A percentile compares a stretch with the other conserved stretches of the same genome.
Conservation (phyloP, 495 filamentous ascomycete species). For the Hypoxylon cercidicola region DNA sequence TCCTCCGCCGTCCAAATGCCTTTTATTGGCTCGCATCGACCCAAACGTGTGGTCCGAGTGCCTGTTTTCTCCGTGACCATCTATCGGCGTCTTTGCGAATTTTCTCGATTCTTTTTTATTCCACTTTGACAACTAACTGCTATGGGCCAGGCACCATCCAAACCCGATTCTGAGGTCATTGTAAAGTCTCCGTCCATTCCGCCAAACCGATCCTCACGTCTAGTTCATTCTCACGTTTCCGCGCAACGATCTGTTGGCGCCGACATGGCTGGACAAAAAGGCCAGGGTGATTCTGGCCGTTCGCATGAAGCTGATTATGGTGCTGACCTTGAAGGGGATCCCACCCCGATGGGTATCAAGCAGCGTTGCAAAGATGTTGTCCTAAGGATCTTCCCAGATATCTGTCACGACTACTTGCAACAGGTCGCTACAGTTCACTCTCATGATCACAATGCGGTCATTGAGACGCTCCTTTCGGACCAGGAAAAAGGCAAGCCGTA, state of each 20-base stretch:
- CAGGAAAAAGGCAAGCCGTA: conserved; percentile 46
- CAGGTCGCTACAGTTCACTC: conserved; percentile 16
- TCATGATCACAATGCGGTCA: conserved; percentile 33
- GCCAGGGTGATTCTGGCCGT: conserved; percentile 2
- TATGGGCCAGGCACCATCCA: conserved; percentile 11
- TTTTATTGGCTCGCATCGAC: too few species aligned
- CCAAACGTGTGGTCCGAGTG: too few species aligned
- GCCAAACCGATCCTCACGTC: not conserved
- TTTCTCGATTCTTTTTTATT: not conserved
- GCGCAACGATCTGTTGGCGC: not conserved
- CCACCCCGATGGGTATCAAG: too few species aligned
- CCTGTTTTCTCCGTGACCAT: too few species aligned
- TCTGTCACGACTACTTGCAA: conserved; percentile 48
- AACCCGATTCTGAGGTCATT: too few species aligned
- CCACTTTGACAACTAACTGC: conserved; percentile 6
- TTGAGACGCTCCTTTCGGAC: conserved; percentile 46
- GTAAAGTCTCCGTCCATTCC: not conserved
- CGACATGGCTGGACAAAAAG: not conserved
- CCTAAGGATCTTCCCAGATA: conserved; percentile 51
- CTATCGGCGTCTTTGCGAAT: too few species aligned
- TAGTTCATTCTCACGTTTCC: too few species aligned
- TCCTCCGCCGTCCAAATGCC: too few species aligned
- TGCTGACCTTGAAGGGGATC: not conserved
- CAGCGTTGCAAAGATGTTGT: conserved; percentile 39
- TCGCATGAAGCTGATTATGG: not conserved